Conservation (phyloP, 2,329 filamentous ascomycete species). For the Colletotrichum sojae region DNA sequence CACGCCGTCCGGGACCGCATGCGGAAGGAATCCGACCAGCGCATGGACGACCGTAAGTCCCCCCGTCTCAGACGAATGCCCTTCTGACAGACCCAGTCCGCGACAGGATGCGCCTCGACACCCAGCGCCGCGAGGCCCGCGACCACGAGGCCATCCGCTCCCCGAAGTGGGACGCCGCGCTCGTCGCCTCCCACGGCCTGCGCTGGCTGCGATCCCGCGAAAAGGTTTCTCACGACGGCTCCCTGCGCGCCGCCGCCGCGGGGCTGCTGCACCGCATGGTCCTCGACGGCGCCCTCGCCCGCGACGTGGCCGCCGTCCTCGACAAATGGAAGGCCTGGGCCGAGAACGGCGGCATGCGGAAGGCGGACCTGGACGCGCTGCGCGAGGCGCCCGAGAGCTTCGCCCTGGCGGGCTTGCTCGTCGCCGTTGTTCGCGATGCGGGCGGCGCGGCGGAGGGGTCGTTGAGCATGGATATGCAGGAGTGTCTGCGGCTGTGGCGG, state of each 20-base stretch:
- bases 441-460: constrained; percentile 62
- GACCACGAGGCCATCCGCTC: constrained; percentile 66
- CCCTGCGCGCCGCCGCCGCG: constrained; percentile 60
- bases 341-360: constrained; percentile 68
- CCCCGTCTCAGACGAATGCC: background rate
- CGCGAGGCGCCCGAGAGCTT: constrained; percentile 58
- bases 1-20: constrained; percentile 58
- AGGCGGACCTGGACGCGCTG: constrained; percentile 56
- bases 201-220: constrained; percentile 55
- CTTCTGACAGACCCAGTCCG: constrained; percentile 53
- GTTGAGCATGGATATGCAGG: constrained; percentile 66
- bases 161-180: constrained; percentile 65
- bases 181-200: constrained; percentile 61
- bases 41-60: constrained; percentile 62
- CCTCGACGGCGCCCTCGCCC: constrained; percentile 60
- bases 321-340: constrained; percentile 69
- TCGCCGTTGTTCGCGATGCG: constrained; percentile 63
- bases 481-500: constrained; percentile 68
- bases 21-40: constrained; percentile 58
- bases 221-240: constrained; percentile 37
- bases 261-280: constrained; percentile 67
- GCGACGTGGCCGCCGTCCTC: constrained; percentile 54
- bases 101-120: constrained; percentile 55
- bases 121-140: constrained; percentile 61
- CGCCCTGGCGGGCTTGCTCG: constrained; percentile 62